Conservation (phyloP, 495 filamentous ascomycete species). For the Xylaria grammica region DNA sequence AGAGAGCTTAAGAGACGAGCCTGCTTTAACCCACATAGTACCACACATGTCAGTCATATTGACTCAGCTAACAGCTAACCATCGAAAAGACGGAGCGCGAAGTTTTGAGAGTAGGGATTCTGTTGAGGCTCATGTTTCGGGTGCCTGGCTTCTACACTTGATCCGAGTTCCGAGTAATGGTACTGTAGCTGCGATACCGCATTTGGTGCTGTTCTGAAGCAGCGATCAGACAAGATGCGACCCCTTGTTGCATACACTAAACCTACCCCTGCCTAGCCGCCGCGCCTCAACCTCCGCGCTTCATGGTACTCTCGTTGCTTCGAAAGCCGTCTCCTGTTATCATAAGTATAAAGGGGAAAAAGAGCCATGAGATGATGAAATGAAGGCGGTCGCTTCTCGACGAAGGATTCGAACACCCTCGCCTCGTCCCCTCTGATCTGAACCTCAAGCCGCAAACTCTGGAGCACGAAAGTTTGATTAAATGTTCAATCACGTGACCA, state of each 20-base stretch:
- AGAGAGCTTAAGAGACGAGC: not conserved
- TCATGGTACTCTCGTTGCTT: slow-evolving; percentile 5
- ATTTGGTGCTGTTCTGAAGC: slow-evolving; percentile 20
- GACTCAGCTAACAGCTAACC: not conserved
- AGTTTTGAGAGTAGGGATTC: not conserved
- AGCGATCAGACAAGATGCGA: slow-evolving; percentile 16
- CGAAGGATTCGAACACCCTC: not conserved
- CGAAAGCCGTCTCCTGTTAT: not conserved
- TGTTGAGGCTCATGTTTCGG: slow-evolving; percentile 14
- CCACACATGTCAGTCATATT: not conserved
- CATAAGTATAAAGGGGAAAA: not conserved
- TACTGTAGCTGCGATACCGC: slow-evolving; percentile 12
- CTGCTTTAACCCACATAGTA: not conserved
- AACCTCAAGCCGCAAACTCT: no score
- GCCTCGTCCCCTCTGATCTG: not conserved
- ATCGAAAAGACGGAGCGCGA: slow-evolving; percentile 9
- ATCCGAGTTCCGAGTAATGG: slow-evolving; percentile 14
- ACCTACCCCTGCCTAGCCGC: slow-evolving; percentile 17
- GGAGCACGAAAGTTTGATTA: no score
- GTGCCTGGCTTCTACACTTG: not conserved
- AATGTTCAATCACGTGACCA: not conserved
- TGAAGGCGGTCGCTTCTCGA: not conserved
- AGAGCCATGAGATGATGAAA: not conserved
- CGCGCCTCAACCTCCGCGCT: slow-evolving; percentile 7
- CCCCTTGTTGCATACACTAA: slow-evolving; percentile 11